Conservation (phyloP, 2,329 filamentous ascomycete species). For the Endoconidiophora laricicola region DNA sequence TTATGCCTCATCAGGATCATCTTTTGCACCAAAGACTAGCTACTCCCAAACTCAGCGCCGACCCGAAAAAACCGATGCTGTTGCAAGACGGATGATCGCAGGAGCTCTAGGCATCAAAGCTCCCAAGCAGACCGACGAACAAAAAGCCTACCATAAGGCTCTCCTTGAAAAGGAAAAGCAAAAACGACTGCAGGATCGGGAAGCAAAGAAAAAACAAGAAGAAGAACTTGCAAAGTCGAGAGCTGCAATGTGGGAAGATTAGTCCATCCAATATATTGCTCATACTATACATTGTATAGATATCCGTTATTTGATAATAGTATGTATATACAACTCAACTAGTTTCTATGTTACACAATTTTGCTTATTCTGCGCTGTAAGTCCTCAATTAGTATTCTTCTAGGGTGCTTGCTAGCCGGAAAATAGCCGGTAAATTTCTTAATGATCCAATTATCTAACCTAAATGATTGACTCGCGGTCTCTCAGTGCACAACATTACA, state of each 20-base stretch:
- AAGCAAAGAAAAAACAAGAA: slow-evolving; percentile 41
- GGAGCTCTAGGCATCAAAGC: slow-evolving; percentile 68
- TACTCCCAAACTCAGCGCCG: slow-evolving; percentile 20
- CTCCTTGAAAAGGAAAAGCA: slow-evolving; percentile 73
- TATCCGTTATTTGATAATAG: too few relatives aligned
- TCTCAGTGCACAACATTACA: too few relatives aligned
- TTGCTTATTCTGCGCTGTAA: too few relatives aligned
- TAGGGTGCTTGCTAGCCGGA: too few relatives aligned
- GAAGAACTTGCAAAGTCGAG: slow-evolving; percentile 60
- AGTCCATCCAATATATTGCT: too few relatives aligned
- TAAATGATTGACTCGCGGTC: too few relatives aligned
- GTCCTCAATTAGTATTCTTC: too few relatives aligned
- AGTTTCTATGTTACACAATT: too few relatives aligned
- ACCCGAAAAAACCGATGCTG: slow-evolving; percentile 86
- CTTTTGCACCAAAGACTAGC: neutral
- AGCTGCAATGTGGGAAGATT: slow-evolving; percentile 74
- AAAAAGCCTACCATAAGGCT: slow-evolving; percentile 69
- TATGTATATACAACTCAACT: too few relatives aligned
- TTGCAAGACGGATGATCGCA: slow-evolving; percentile 78
- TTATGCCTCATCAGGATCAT: neutral
- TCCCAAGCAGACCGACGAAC: slow-evolving; percentile 72
- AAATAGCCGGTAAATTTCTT: too few relatives aligned
- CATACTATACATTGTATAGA: too few relatives aligned
- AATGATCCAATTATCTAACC: too few relatives aligned
- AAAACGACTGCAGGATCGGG: slow-evolving; percentile 54